Evolutionary conservation across 345 rosid genomes (phyloP).

Genomic region (Linum usitatissimum): DNA sequence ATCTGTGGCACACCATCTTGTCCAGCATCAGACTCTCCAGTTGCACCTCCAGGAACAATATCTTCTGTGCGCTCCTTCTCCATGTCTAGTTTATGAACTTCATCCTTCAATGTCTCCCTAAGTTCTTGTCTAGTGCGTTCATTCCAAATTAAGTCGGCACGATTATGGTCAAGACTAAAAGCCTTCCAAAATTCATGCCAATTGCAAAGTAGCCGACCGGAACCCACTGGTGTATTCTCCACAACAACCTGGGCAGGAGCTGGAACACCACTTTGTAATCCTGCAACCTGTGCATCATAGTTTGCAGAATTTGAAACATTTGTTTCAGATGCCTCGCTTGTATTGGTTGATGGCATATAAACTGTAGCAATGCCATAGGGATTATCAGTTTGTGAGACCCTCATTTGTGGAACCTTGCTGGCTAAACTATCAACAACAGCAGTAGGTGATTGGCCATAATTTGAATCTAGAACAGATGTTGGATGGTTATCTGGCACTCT

Average conservation of each 20-base stretch:
- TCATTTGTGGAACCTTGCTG: conserved; percentile 28
- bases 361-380: conserved; percentile 27
- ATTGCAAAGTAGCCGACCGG: conserved; percentile 80
- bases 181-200: conserved; percentile 99
- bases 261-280: conserved; percentile 54
- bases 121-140: conserved; percentile 97
- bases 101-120: conserved; percentile 93
- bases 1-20: conserved; percentile 72
- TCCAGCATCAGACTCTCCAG: conserved; percentile 41
- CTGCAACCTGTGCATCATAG: conserved; percentile 34
- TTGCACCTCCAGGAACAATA: conserved; percentile 71
- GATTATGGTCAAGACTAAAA: conserved; percentile 94
- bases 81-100: conserved; percentile 89
- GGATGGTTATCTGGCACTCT: conserved; percentile 43
- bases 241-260: conserved; percentile 98
- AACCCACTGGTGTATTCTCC: conserved; percentile 87
- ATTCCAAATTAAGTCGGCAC: conserved; percentile 98
- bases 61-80: conserved; percentile 97
- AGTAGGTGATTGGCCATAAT: conserved; percentile 34
- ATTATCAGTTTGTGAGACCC: conserved; percentile 44
- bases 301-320: conserved; percentile 33
- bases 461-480: conserved; percentile 33
- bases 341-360: conserved; percentile 28
- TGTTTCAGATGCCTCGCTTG: conserved; percentile 38
- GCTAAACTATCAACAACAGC: conserved; percentile 38